Percentiles rank a stretch among this genome's conserved stretches.
Evolutionary conservation across 306 rosid genomes (phyloP).

Genomic region (Parietaria judaica): DNA sequence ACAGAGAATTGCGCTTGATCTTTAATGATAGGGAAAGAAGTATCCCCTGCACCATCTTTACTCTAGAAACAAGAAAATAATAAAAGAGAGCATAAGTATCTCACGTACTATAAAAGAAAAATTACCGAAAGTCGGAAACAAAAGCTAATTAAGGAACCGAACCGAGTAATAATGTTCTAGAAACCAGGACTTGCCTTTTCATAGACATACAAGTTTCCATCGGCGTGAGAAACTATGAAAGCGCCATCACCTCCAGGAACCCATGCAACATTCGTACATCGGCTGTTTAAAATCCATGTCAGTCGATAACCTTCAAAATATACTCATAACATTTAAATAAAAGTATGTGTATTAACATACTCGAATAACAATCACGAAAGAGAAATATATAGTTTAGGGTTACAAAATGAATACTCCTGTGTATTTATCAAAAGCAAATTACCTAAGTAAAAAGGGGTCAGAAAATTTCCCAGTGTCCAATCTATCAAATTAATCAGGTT

Average conservation of each 20-base stretch:
- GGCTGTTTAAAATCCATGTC: conserved; percentile 55
- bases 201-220: conserved; percentile 84
- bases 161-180: conserved; percentile 11
- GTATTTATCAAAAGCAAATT: too few relatives aligned
- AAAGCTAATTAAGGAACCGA: neutral
- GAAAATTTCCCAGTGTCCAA: too few relatives aligned
- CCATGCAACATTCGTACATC: conserved; percentile 88
- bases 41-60: conserved; percentile 82
- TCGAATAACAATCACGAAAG: too few relatives aligned
- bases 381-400: too few relatives aligned
- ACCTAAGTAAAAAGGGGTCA: too few relatives aligned
- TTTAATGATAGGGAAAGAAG: conserved; percentile 75
- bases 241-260: conserved; percentile 85
- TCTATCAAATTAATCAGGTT: too few relatives aligned
- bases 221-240: conserved; percentile 87
- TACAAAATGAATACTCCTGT: too few relatives aligned
- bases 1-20: conserved; percentile 89
- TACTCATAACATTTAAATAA: neutral
- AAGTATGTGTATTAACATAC: too few relatives aligned
- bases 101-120: neutral
- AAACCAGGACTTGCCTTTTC: conserved; percentile 71
- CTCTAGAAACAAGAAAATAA: conserved; percentile 32
- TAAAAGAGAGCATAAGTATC: conserved; percentile 15
- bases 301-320: conserved; percentile 17
- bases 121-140: conserved; percentile 4